Percentiles rank a stretch among this genome's conserved stretches.
phyloP scores from a whole-genome alignment of 2,329 filamentous ascomycete species.

The Lecanicillium sp. region DNA sequence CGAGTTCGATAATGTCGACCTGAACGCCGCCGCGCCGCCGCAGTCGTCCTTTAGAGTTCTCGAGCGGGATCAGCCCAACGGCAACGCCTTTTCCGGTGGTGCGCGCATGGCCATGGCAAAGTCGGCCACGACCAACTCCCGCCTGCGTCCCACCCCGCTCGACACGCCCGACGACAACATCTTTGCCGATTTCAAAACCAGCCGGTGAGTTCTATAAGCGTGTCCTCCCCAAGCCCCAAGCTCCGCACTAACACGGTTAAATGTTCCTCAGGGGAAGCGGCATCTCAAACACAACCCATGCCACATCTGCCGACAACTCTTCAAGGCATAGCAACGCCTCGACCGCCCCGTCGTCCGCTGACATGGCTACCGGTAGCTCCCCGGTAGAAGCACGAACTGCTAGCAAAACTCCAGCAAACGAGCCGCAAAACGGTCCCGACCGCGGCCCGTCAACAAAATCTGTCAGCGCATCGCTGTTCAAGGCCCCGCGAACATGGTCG shows the following conservation, averaged over 20 bases:
- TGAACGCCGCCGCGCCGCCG: conserved; percentile 24
- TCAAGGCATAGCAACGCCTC: conserved; percentile 56
- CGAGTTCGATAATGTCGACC: conserved; percentile 43
- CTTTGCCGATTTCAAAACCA: conserved; percentile 47
- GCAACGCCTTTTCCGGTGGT: conserved; percentile 44
- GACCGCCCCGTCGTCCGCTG: conserved; percentile 53
- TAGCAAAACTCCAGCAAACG: conserved; percentile 31
- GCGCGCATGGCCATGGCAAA: conserved; percentile 32
- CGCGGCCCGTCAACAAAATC: conserved; percentile 31
- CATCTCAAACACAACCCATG: conserved; percentile 54
- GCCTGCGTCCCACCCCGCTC: conserved; percentile 28
- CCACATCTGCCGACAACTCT: conserved; percentile 51
- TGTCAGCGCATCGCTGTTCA: conserved; percentile 43
- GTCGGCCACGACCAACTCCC: conserved; percentile 21
- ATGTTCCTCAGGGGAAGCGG: conserved; percentile 43
- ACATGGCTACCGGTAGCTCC: conserved; percentile 17
- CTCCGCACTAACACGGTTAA: conserved; percentile 8
- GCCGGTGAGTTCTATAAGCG: conserved; percentile 53
- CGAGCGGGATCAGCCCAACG: conserved; percentile 39
- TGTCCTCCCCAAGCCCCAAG: no score
- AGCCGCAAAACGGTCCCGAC: conserved; percentile 16
- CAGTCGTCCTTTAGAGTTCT: conserved; percentile 52
- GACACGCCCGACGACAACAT: conserved; percentile 46
- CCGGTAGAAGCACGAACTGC: conserved; percentile 20
- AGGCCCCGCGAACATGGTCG: conserved; percentile 51